phyloP scores from a whole-genome alignment of 768 basidiomycete species.

The Leccinum longicurvipes region DNA sequence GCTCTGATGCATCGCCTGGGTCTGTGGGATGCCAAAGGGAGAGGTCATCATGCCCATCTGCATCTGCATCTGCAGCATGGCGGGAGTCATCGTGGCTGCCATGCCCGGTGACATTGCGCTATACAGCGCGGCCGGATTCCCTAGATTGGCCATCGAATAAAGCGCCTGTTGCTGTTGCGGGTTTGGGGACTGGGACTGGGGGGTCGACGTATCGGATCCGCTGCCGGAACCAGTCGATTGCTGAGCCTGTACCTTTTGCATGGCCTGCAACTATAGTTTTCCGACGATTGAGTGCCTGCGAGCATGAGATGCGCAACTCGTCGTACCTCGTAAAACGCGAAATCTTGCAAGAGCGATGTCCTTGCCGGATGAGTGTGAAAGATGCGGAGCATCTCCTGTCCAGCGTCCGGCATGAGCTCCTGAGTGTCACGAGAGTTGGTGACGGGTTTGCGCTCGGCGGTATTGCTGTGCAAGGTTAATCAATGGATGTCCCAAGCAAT shows the following conservation, averaged over 20 bases:
- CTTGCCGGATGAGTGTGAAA: constrained; percentile 91
- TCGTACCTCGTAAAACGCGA: constrained; percentile 85
- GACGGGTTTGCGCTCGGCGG: constrained; percentile 96
- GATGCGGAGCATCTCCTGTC: constrained; percentile 94
- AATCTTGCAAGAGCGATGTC: constrained; percentile 91
- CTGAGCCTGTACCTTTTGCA: constrained; percentile 60
- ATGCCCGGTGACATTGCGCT: constrained; percentile 31
- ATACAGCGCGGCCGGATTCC: constrained; percentile 45
- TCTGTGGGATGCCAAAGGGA: constrained; percentile 52
- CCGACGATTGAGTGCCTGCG: constrained; percentile 6
- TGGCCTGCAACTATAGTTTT: constrained; percentile 65
- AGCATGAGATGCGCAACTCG: background rate
- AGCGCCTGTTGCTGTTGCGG: constrained; percentile 46
- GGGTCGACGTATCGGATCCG: constrained; percentile 27
- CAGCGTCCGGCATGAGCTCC: constrained; percentile 92
- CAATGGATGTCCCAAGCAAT: constrained; percentile 8
- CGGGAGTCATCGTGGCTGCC: constrained; percentile 28
- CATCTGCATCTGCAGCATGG: constrained; percentile 47
- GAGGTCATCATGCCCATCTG: constrained; percentile 44
- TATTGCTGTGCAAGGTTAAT: constrained; percentile 61
- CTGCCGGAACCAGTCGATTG: constrained; percentile 28
- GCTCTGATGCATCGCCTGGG: constrained; percentile 80
- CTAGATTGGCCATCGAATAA: constrained; percentile 40
- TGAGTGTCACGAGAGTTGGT: constrained; percentile 98
- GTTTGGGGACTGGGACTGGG: constrained; percentile 40